Base-by-base conservation (phyloP, 2,329 filamentous ascomycete species). In the Fusarium incarnatum region DNA sequence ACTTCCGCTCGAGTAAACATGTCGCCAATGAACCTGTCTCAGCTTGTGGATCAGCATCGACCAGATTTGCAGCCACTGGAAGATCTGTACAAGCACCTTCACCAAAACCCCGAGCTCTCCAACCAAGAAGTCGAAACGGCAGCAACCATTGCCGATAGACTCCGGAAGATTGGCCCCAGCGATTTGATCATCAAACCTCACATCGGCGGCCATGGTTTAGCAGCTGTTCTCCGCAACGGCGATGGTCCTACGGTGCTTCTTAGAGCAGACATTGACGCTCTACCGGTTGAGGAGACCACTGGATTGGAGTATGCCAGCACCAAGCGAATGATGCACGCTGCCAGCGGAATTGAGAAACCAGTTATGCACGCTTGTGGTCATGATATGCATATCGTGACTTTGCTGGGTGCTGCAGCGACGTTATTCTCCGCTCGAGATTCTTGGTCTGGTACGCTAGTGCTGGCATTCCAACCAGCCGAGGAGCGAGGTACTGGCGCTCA, bases 311-410 rank as follows among this genome's bases (percentile, higher is more conserved):
- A 90, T 72, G 84, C 87, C 0, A 89, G 87, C 23, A 65, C 52
- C 0, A 60, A 57, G 0, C 48, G 48, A 0, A 64, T 60, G 62
- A 5, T 53, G 0, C 64, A 73, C 12, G 9, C 37, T 12, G 40
- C 53, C 0, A 67, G 48, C 3, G 69, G 64, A 11, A 44, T 42
- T 0, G 40, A 53, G 56, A 84, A 84, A 55, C 85, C 86, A 0
- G 86, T 89, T 0, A 91, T 92, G 89, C 90, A 92, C 76, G 89
- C 89, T 23, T 92, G 89, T 75, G 90, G 89, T 0, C 89, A 92
- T 72, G 89, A 91, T 70, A 87, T 90, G 80, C 89, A 92, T 74
- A 86, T 91, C 27, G 83, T 87, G 0, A 80, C 81, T 32, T 79
- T 91, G 6, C 80, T 92, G 3, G 89, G 84, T 0, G 85, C 86